Conservation (phyloP, 2,329 filamentous ascomycete species). For the Monosporascus sp. region DNA sequence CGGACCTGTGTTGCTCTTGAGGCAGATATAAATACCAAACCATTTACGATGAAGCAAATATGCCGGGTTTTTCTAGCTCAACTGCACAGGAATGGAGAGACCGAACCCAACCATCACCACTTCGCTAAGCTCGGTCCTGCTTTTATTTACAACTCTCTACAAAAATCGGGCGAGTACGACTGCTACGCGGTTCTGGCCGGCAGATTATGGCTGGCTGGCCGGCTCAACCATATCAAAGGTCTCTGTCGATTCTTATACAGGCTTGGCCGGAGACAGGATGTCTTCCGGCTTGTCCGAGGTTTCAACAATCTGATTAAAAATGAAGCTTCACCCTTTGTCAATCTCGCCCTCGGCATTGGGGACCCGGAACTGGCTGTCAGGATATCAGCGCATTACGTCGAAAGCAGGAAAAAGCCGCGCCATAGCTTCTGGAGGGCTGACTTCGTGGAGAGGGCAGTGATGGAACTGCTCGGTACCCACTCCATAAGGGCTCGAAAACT, state of each 20-base stretch:
- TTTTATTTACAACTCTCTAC: constrained; percentile 2
- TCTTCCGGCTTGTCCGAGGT: constrained; percentile 13
- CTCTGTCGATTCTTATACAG: constrained; percentile 17
- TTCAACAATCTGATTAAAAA: constrained; percentile 7
- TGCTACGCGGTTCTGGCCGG: constrained; percentile 9
- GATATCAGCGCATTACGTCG: constrained; percentile 12
- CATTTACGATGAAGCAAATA: constrained; percentile 16
- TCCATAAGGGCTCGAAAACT: constrained; percentile 10
- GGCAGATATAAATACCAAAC: constrained; percentile 4
- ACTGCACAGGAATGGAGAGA: constrained; percentile 4
- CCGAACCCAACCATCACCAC: neutral
- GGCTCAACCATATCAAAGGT: constrained; percentile 11
- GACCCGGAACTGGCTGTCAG: constrained; percentile 19
- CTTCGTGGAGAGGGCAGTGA: constrained; percentile 14
- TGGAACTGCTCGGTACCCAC: constrained; percentile 9
- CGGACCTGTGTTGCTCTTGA: constrained; percentile 17
- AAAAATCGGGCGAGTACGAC: neutral
- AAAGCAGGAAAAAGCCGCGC: constrained; percentile 3
- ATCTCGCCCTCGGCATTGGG: constrained; percentile 16
- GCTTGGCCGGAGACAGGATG: constrained; percentile 19
- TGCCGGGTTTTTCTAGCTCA: constrained; percentile 20
- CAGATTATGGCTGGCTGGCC: constrained; percentile 15
- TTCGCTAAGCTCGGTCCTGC: neutral
- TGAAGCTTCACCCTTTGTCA: constrained; percentile 11
- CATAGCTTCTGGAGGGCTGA: constrained; percentile 17